These are phyloP conservation scores for Truncatella angustata DNA, from an alignment of 2,329 filamentous ascomycete species.

Conservation along the genomic window DNA sequence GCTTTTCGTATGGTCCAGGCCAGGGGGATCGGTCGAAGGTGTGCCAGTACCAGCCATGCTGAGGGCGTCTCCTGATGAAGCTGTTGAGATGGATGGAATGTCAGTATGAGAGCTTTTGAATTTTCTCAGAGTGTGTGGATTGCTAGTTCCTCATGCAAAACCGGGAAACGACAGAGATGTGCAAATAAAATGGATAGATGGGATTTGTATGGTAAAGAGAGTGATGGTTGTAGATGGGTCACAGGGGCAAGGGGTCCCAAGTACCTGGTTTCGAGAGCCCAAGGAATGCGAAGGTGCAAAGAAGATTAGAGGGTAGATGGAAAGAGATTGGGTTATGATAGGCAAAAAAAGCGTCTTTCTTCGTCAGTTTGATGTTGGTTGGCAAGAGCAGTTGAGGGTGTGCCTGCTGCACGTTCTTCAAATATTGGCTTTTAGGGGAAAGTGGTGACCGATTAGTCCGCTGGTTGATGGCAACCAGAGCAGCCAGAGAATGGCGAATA, in stretches of 20 bases:
- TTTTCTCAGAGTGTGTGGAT: conserved; percentile 12
- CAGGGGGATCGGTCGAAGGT: conserved; percentile 40
- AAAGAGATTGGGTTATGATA: not conserved
- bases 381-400: not conserved
- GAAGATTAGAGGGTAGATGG: conserved; percentile 2
- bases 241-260: not conserved
- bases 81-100: conserved; percentile 9
- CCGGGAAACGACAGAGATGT: conserved; percentile 26
- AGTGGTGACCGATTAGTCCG: no score
- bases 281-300: conserved; percentile 15
- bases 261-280: not conserved
- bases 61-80: conserved; percentile 8
- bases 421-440: no score
- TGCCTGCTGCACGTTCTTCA: not conserved
- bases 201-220: conserved; percentile 19
- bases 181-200: conserved; percentile 28
- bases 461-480: no score
- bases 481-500: no score
- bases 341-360: not conserved
- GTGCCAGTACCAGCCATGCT: conserved; percentile 38
- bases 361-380: not conserved
- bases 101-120: not conserved
- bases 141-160: conserved; percentile 23
- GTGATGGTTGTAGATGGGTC: conserved; percentile 9
- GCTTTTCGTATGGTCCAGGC: conserved; percentile 31